Base-by-base conservation (phyloP, 1,284 basidiomycete genomes). In the Trametes pubescens region DNA sequence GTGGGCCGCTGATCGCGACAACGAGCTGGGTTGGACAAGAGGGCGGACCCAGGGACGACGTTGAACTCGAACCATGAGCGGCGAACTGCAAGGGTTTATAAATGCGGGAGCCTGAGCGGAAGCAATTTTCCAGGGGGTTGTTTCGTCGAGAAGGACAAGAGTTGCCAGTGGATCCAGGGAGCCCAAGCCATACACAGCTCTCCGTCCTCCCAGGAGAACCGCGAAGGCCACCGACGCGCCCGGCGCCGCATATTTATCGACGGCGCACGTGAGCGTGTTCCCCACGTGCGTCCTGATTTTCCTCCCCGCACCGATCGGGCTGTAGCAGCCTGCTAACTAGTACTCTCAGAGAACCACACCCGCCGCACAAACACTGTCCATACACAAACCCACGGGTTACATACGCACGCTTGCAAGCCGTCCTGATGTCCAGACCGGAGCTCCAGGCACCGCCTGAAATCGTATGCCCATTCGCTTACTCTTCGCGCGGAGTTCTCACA, bases 401-500 rank as follows among this genome's bases (percentile, higher is more conserved):
- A 11, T 4, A 9, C n/a, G 11, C 14, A 38, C 37, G 37, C 37
- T 38, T 38, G 7, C 29, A 32, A 37, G 22, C 35, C 21, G 22
- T 8, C 21, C 16, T 16, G 9, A 99, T 98, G 97, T 98, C 95
- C 21, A 84, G 98, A 70, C 98, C 98, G 67, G 98, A 99, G 77
- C 89, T 97, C 52, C 87, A 93, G 77, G 96, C 96, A 29, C 98
- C 98, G 43, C 97, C 98, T 65, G 95, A 99, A 82, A 94, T 99
- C 71, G 95, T 96, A 78, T 66, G 90, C 81, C 55, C 48, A 40
- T 55, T 43, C 21, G 32, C 61, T 61, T 55, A 16, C 64, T 40
- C 69, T 24, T 14, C 38, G 26, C 35, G 58, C 11, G 5, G 11
- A 37, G 0, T 49, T 2, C 64, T 58, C 52, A 62, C 65, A 70